Base-by-base conservation (phyloP, 345 rosid genomes). In the Dipteronia dyeriana region DNA sequence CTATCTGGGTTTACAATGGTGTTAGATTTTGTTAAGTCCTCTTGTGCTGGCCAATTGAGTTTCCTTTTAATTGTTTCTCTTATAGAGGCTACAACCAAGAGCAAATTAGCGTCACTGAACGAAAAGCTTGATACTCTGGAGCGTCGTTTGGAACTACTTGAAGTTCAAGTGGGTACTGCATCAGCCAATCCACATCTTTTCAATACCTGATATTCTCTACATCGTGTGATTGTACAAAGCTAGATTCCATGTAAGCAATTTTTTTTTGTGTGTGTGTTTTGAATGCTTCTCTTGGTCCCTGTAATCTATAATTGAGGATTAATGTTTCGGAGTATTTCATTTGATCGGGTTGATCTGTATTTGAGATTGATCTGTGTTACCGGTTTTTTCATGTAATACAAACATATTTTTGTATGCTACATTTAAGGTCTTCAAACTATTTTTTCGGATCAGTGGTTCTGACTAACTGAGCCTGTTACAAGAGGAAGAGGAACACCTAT, bases 91-190 rank as follows among this genome's bases (percentile, higher is more conserved):
- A 94, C 98, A 0, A 96, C 97, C 19, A 96, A 94, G 89, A 85
- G 90, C 88, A 96, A 94, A 69, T 80, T 96, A 79, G 93, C 95
- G 2, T 82, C 92, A 3, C 82, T 96, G 82, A 96, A 94, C 78
- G 97, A 90, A 85, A 94, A 96, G 84, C 89, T 96, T 1, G 92
- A 96, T 75, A 90, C 90, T 4, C 80, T 96, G 78, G 99, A 96
- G 81, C 97, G 95, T 64, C 92, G 98, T 16, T 77, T 96, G 34
- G 95, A 96, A 78, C 84, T 94, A 75, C 92, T 96, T 4, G 98
- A 96, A 79, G 95, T 94, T 43, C 97, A 96, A 87, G 97, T 96
- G 63, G 88, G 92, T 79, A 94, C 95, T 39, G 97, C 97, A 4
- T 86, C 97, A 2, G 89, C 97, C 45, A 94, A 94, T 41, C 92